Evolutionary conservation across 805 yeast genomes (phyloP).

Genomic region (Ogataea neopini): DNA sequence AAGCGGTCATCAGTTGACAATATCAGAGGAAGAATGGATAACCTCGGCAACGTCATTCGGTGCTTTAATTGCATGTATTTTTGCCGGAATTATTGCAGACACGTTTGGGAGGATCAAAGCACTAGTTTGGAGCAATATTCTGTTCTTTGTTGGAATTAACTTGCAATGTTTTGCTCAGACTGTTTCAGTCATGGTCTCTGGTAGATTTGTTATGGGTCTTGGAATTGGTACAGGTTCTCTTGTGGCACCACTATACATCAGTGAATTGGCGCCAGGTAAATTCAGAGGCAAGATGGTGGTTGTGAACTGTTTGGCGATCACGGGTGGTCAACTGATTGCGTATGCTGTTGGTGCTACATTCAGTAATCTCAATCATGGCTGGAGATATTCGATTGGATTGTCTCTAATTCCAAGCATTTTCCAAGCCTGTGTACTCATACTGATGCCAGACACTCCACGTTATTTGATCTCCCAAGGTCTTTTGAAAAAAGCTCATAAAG

Average conservation of each 20-base stretch:
- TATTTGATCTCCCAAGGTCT: slow-evolving; percentile 48
- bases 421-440: slow-evolving; percentile 47
- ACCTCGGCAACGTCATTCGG: slow-evolving; percentile 59
- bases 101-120: slow-evolving; percentile 47
- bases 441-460: slow-evolving; percentile 58
- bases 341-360: slow-evolving; percentile 54
- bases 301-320: slow-evolving; percentile 52
- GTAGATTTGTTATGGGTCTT: slow-evolving; percentile 53
- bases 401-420: slow-evolving; percentile 52
- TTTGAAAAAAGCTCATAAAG: slow-evolving; percentile 40
- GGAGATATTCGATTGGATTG: slow-evolving; percentile 53
- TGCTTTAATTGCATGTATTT: slow-evolving; percentile 50
- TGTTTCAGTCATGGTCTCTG: slow-evolving; percentile 52
- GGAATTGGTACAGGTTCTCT: slow-evolving; percentile 59
- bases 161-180: slow-evolving; percentile 46
- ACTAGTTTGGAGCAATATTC: slow-evolving; percentile 46
- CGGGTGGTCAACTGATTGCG: slow-evolving; percentile 58
- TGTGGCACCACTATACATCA: slow-evolving; percentile 53
- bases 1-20: slow-evolving; percentile 38
- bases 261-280: slow-evolving; percentile 54
- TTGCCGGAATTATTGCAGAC: slow-evolving; percentile 53
- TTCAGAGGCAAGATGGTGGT: slow-evolving; percentile 55
- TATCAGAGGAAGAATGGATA: slow-evolving; percentile 50
- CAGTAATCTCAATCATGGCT: slow-evolving; percentile 43
- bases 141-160: slow-evolving; percentile 50